Evolutionary conservation across 2,329 filamentous ascomycete species (phyloP).

Genomic region (Cylindrodendrum hubeiense): DNA sequence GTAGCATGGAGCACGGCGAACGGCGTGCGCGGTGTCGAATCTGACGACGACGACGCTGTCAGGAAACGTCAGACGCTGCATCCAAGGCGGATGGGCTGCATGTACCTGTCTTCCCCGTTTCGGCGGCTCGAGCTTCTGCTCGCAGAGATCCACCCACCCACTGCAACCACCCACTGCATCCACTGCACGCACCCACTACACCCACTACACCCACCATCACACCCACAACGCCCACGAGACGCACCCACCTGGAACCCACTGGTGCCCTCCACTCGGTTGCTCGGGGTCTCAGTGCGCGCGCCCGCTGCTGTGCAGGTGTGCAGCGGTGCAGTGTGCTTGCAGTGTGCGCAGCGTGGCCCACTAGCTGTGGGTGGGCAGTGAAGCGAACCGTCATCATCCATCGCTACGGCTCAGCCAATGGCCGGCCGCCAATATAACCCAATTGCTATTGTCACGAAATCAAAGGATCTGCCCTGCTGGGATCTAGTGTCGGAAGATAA

Average conservation of each 20-base stretch:
- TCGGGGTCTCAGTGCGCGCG: not conserved
- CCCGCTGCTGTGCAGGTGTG: not conserved
- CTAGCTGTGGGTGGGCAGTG: not conserved
- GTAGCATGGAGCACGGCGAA: not conserved
- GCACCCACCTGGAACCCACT: not conserved
- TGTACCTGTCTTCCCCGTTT: not conserved
- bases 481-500: not conserved
- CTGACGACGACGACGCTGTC: not conserved
- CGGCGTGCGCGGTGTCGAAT: not conserved
- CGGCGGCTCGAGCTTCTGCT: not conserved
- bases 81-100: not conserved
- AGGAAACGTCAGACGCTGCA: slow-evolving; percentile 6
- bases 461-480: not conserved
- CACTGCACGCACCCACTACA: not conserved
- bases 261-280: not conserved
- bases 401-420: not conserved
- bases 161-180: not conserved
- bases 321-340: not conserved
- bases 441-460: not conserved
- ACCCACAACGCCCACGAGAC: not conserved
- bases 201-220: not conserved
- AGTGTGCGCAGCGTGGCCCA: no score
- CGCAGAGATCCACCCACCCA: slow-evolving; percentile 14
- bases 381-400: not conserved
- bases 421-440: not conserved